Evolutionary conservation across 768 basidiomycete genomes (phyloP).

Genomic region (Pluteus cervinus): DNA sequence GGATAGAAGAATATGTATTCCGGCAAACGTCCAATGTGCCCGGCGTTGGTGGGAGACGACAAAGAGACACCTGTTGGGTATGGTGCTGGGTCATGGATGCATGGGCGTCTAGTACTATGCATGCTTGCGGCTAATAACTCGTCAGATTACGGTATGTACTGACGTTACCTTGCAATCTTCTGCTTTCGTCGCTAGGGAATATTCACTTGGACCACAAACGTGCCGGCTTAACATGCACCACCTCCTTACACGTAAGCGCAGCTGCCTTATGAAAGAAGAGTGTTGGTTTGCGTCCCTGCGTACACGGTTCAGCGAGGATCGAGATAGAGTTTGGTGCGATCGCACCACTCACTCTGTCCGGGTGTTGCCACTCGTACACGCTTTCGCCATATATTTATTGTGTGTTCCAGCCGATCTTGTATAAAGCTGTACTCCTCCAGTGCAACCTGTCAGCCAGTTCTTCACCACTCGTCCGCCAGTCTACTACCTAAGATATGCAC

Average conservation of each 20-base stretch:
- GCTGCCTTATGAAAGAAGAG: conserved; percentile 15
- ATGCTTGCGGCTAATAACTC: too few species aligned
- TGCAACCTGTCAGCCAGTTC: too few species aligned
- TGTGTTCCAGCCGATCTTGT: conserved; percentile 10
- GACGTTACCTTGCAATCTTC: conserved; percentile 8
- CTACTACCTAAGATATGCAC: conserved; percentile 73
- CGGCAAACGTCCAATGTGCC: too few species aligned
- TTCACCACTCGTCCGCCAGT: conserved; percentile 12
- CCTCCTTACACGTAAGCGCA: conserved; percentile 19
- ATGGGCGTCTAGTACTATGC: too few species aligned
- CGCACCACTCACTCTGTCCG: too few species aligned
- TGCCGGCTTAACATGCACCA: conserved; percentile 20
- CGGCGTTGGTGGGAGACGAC: too few species aligned
- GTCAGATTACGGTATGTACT: too few species aligned
- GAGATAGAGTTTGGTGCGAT: too few species aligned
- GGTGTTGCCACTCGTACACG: conserved; percentile 6
- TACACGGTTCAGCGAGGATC: conserved; percentile 25
- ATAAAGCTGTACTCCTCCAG: conserved; percentile 9
- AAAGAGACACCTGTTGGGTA: too few species aligned
- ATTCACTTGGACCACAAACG: conserved; percentile 19
- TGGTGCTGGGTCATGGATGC: too few species aligned
- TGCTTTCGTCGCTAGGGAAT: conserved; percentile 10
- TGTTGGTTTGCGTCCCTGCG: conserved; percentile 18
- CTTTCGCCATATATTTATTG: conserved; percentile 8
- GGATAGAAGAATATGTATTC: too few species aligned